phyloP scores from a whole-genome alignment of 305 asterid species.

The Ilex paraguariensis region DNA sequence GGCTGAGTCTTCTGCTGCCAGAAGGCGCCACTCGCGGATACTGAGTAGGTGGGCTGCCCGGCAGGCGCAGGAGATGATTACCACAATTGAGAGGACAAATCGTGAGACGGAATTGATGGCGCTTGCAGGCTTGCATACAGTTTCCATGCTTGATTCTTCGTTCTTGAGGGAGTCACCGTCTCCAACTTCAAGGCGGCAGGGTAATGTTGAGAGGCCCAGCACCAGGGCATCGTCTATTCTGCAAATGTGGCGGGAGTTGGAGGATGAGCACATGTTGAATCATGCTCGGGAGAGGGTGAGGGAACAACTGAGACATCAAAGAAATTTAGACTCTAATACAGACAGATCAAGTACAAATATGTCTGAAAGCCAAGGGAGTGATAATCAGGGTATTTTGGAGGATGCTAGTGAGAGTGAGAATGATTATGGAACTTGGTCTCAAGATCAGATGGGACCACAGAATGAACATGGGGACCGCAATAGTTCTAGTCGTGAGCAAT shows the following conservation, averaged over 20 bases:
- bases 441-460: constrained; percentile 39
- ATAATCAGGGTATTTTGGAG: constrained; percentile 51
- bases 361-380: constrained; percentile 48
- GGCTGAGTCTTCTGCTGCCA: constrained; percentile 86
- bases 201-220: constrained; percentile 68
- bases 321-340: constrained; percentile 52
- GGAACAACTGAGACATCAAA: constrained; percentile 67
- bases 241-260: constrained; percentile 96
- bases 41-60: constrained; percentile 90
- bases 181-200: constrained; percentile 72
- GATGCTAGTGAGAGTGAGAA: constrained; percentile 68
- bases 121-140: constrained; percentile 82
- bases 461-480: constrained; percentile 47
- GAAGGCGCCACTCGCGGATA: constrained; percentile 80
- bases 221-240: constrained; percentile 76
- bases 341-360: constrained; percentile 35
- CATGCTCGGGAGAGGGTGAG: constrained; percentile 69
- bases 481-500: constrained; percentile 78
- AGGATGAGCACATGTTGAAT: constrained; percentile 63
- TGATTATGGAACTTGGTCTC: constrained; percentile 58
- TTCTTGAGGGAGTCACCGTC: constrained; percentile 85
- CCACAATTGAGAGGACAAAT: constrained; percentile 84
- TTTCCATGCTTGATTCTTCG: constrained; percentile 81
- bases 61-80: constrained; percentile 89
- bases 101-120: constrained; percentile 91